Evolutionary conservation across 2,329 filamentous ascomycete genomes (phyloP).

Genomic region (Ophiocordyceps australis): DNA sequence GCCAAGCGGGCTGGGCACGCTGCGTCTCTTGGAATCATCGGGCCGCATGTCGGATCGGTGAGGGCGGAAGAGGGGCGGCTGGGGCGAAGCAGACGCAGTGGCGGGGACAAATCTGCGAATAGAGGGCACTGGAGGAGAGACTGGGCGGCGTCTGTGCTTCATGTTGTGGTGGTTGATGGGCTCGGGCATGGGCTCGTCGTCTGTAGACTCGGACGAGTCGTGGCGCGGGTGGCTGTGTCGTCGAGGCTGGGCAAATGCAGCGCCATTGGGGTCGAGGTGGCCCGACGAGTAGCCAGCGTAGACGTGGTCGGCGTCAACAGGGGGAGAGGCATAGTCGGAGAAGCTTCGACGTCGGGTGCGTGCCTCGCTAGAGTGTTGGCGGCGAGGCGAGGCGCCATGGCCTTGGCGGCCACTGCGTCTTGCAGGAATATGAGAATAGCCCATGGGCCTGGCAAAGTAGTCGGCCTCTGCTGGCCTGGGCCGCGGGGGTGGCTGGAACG

Average conservation of each 20-base stretch:
- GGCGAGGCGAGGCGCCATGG: constrained; percentile 14
- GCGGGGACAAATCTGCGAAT: constrained; percentile 16
- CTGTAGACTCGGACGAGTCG: constrained; percentile 21
- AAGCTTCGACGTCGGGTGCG: constrained; percentile 28
- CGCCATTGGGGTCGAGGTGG: constrained; percentile 16
- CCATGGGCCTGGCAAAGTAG: constrained; percentile 15
- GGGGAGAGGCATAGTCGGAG: constrained; percentile 26
- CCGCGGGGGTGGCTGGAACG: constrained; percentile 10
- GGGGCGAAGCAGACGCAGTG: constrained; percentile 9
- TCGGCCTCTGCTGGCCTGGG: constrained; percentile 12
- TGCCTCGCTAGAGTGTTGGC: constrained; percentile 20
- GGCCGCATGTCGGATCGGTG: constrained; percentile 14
- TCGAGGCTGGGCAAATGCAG: constrained; percentile 14
- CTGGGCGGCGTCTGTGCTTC: constrained; percentile 9
- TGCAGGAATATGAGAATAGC: constrained; percentile 22
- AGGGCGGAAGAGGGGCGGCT: constrained; percentile 10
- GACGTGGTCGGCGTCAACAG: constrained; percentile 12
- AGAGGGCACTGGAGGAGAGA: constrained; percentile 10
- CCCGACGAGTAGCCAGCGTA: constrained; percentile 9
- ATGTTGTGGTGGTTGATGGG: constrained; percentile 6
- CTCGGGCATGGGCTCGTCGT: constrained; percentile 15
- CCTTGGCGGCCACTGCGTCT: constrained; percentile 13
- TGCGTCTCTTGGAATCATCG: constrained; percentile 18
- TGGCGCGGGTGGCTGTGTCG: constrained; percentile 31
- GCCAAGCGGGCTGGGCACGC: constrained; percentile 17